A percentile compares a stretch with the other conserved stretches of the same genome.
These are phyloP conservation scores for Betula pendula DNA, from an alignment of 306 rosid species.

Conservation along the genomic window DNA sequence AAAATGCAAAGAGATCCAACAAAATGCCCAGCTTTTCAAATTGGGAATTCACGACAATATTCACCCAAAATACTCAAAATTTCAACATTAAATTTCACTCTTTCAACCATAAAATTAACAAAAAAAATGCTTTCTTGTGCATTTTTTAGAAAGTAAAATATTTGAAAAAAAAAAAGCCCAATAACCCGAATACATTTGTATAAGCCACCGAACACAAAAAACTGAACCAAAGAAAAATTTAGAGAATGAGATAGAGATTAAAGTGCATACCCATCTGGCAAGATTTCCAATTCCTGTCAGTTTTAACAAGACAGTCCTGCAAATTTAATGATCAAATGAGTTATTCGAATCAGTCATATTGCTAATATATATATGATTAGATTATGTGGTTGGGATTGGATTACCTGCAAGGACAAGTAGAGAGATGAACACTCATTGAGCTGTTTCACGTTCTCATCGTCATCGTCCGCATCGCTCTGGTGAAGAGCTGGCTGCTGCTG, in stretches of 20 bases:
- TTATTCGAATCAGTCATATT: conserved; percentile 32
- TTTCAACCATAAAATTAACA: neutral
- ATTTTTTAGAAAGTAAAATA: too few relatives aligned
- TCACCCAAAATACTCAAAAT: neutral
- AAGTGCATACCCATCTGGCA: conserved; percentile 60
- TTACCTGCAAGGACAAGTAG: conserved; percentile 77
- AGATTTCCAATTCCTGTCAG: conserved; percentile 72
- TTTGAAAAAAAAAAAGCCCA: neutral
- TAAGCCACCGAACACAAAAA: too few relatives aligned
- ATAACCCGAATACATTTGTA: neutral
- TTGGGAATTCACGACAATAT: neutral
- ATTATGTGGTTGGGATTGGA: neutral
- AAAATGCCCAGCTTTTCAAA: neutral
- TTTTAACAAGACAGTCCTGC: conserved; percentile 74
- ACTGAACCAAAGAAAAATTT: too few relatives aligned
- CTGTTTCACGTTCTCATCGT: conserved; percentile 76
- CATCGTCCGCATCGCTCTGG: conserved; percentile 61
- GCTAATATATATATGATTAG: neutral
- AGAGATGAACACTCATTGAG: conserved; percentile 71
- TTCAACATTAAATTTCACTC: neutral
- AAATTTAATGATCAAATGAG: neutral
- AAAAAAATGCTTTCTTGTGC: too few relatives aligned
- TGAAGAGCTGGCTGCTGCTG: conserved; percentile 39
- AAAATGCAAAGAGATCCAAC: neutral
- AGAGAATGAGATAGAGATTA: neutral